phyloP scores from a whole-genome alignment of 1,284 basidiomycete species.

The Sporisorium sorghi region DNA sequence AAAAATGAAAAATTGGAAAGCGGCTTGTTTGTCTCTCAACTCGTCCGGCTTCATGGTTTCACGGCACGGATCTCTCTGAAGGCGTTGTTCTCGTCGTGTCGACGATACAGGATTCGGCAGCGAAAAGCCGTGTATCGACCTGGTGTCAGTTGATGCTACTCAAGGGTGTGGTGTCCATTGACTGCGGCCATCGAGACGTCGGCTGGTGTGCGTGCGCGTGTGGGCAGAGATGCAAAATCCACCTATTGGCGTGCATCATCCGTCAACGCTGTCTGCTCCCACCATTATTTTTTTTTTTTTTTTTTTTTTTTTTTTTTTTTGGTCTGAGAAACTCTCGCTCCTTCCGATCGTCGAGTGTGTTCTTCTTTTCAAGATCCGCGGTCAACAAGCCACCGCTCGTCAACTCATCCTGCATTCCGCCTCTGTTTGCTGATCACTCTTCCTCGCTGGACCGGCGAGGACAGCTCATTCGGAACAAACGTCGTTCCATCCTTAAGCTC shows the following conservation, averaged over 20 bases:
- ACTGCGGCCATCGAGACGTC: too few relatives aligned
- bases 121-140: too few relatives aligned
- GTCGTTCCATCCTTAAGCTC: neutral
- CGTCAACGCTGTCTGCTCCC: neutral
- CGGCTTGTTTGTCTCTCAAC: neutral
- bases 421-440: neutral
- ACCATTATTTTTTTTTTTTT: neutral
- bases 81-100: neutral
- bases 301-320: too few relatives aligned
- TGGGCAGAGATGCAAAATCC: neutral
- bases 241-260: neutral
- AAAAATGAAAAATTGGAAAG: neutral
- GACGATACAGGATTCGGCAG: too few relatives aligned
- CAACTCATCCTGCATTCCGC: neutral
- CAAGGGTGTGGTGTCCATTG: too few relatives aligned
- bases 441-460: neutral
- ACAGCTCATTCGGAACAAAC: neutral
- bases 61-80: neutral
- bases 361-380: neutral
- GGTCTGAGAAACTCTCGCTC: neutral
- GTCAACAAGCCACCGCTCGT: neutral
- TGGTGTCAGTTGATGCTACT: neutral
- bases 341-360: neutral
- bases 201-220: too few relatives aligned
- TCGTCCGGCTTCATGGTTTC: too few relatives aligned